Evolutionary conservation across 2,329 filamentous ascomycete genomes (phyloP), one percentile per base, ranked within the genome.

Genomic region (Colletotrichum neosansevieriae): DNA sequence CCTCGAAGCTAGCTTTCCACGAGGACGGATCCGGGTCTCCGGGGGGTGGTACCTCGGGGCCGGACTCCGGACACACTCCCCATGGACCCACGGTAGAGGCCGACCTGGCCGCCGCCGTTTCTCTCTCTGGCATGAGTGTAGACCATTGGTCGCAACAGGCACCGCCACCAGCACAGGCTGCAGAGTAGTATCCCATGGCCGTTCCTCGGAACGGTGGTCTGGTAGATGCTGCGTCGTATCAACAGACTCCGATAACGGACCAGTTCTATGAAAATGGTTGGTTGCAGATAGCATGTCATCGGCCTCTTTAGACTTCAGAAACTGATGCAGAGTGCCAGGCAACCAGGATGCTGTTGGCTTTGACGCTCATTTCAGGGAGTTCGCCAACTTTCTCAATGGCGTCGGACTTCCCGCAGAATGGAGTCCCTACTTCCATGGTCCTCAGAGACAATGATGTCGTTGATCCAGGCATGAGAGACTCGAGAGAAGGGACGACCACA

Each of bases 351-450:
- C 32, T 4, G 54, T 70, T 9, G 71, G 71, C 3, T 75, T 76
- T 34, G 75, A 78, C 59, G 70, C 71, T 29, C 78, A 80, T 36
- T 81, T 81, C 54, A 69, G 75, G 36, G 79, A 80, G 11, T 81
- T 80, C 63, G 77, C 79, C 53, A 76, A 75, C 40, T 81, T 80
- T 36, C 74, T 80, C 2, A 79, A 79, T 6, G 78, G 78, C 3
- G 74, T 80, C 4, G 78, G 79, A 0, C 71, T 80, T 11, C 77
- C 79, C 3, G 76, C 79, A 1, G 78, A 80, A 71, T 80, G 79
- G 79, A 79, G 78, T 54, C 79, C 78, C 0, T 79, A 78, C 61
- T 77, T 80, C 49, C 71, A 79, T 11, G 72, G 73, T 5, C 73
- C 73, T 73, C 21, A 63, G 71, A 24, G 69, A 72, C 29, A 65